Conservation (phyloP, 202 grass and related monocot genomes). For the Miscanthus sacchariflorus region DNA sequence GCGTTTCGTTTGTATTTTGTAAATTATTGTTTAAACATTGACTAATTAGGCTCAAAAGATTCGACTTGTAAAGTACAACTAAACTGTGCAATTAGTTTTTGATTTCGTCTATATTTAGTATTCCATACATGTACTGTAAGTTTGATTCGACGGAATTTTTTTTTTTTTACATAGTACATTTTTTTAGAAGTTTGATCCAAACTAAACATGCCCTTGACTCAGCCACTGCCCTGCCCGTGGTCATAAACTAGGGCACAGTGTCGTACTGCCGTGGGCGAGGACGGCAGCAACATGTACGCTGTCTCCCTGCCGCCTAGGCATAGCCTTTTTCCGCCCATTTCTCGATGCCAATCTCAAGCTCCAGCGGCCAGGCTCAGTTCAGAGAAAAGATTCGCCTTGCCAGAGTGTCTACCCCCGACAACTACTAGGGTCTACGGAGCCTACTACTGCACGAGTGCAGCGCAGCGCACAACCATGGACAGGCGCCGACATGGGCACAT, state of each 20-base stretch:
- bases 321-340: constrained; percentile 48
- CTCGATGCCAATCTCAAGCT: constrained; percentile 37
- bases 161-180: no score
- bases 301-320: not conserved
- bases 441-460: not conserved
- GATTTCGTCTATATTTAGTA: no score
- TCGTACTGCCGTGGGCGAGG: not conserved
- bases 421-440: not conserved
- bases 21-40: no score
- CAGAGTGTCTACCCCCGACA: not conserved
- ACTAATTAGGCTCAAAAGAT: no score
- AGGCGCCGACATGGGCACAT: constrained; percentile 18
- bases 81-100: no score
- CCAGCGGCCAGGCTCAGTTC: not conserved
- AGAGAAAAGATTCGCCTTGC: constrained; percentile 46
- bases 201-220: not conserved
- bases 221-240: not conserved
- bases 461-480: not conserved
- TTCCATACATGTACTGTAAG: no score
- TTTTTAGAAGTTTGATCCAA: no score
- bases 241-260: constrained; percentile 1
- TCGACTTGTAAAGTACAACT: no score
- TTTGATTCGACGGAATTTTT: no score
- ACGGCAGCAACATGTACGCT: not conserved
- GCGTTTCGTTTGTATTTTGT: no score